These are phyloP conservation scores for Schrenkiella parvula DNA, from an alignment of 345 rosid species.

Conservation along the genomic window DNA sequence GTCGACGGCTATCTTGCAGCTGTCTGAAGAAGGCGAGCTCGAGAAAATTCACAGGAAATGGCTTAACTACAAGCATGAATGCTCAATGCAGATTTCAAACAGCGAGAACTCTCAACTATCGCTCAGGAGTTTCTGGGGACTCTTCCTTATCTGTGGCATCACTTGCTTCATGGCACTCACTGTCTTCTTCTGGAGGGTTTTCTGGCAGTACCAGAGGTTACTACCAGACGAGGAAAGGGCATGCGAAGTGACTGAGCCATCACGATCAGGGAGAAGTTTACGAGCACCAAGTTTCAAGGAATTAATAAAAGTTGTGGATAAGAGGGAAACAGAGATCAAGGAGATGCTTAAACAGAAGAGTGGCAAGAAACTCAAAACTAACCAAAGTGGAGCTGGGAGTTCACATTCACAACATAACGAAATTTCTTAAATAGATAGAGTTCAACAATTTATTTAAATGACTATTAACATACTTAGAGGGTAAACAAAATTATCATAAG, in stretches of 20 bases:
- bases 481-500: conserved; percentile 13
- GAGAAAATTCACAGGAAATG: conserved; percentile 83
- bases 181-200: conserved; percentile 53
- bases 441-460: conserved; percentile 1
- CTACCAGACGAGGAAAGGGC: conserved; percentile 41
- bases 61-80: conserved; percentile 46
- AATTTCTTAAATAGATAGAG: conserved; percentile 10
- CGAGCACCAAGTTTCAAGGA: conserved; percentile 51
- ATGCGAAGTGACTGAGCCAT: conserved; percentile 44
- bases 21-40: conserved; percentile 89
- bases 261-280: conserved; percentile 40
- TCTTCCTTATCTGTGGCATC: conserved; percentile 84
- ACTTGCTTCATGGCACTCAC: conserved; percentile 59
- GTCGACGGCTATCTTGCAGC: conserved; percentile 86
- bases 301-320: conserved; percentile 56
- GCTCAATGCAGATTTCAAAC: conserved; percentile 46
- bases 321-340: conserved; percentile 55
- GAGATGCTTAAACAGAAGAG: conserved; percentile 54
- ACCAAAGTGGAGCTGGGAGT: conserved; percentile 40
- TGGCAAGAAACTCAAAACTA: conserved; percentile 34
- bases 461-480: conserved; percentile 23
- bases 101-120: conserved; percentile 54
- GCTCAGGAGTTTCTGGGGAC: conserved; percentile 87
- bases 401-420: conserved; percentile 24
- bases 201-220: conserved; percentile 61